Evolutionary conservation across 805 yeast genomes (phyloP).

Genomic region (Candida pseudoglaebosa): DNA sequence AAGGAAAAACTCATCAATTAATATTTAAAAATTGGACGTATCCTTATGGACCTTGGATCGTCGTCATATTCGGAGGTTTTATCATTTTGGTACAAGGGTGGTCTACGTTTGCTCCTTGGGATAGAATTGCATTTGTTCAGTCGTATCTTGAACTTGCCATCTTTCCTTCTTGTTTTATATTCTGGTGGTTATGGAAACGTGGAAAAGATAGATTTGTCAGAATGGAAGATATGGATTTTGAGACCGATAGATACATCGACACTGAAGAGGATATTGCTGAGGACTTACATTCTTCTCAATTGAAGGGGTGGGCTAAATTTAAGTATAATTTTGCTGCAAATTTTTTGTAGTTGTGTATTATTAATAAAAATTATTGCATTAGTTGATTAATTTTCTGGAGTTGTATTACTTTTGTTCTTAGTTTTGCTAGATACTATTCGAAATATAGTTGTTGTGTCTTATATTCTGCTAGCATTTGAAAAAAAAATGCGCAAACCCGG

Average conservation of each 20-base stretch:
- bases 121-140: slow-evolving; percentile 37
- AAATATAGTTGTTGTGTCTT: too few species aligned
- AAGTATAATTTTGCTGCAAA: slow-evolving; percentile 28
- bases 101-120: slow-evolving; percentile 47
- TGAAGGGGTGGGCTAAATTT: slow-evolving; percentile 42
- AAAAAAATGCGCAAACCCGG: slow-evolving; percentile 18
- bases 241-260: slow-evolving; percentile 47
- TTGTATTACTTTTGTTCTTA: too few species aligned
- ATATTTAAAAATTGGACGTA: slow-evolving; percentile 47
- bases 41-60: slow-evolving; percentile 49
- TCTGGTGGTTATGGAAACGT: slow-evolving; percentile 40
- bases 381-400: too few species aligned
- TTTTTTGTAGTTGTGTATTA: slow-evolving; percentile 18
- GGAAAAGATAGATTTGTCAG: slow-evolving; percentile 39
- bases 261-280: slow-evolving; percentile 45
- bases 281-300: slow-evolving; percentile 32
- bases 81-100: slow-evolving; percentile 53
- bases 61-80: slow-evolving; percentile 38
- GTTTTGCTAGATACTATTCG: too few species aligned
- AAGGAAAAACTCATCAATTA: slow-evolving; percentile 41
- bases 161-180: slow-evolving; percentile 41
- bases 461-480: background rate
- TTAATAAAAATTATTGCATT: background rate
- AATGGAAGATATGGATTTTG: slow-evolving; percentile 50
- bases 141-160: slow-evolving; percentile 44